phyloP scores from a whole-genome alignment of 306 rosid genomes.

The Inga oerstediana region DNA sequence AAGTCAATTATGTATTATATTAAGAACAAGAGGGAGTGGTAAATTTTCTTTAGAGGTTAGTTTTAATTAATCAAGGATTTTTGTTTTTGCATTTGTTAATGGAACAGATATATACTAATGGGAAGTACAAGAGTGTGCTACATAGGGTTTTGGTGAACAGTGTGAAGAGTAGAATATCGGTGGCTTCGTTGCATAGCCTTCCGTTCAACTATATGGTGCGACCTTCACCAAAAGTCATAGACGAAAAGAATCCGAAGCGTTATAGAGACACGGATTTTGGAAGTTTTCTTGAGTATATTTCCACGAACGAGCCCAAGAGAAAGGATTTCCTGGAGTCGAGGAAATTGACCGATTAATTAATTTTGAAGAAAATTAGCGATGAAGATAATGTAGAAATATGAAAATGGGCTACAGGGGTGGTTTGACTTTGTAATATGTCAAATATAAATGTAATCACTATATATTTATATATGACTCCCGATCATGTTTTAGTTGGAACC shows the following conservation, averaged over 20 bases:
- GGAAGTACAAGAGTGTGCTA: slow-evolving; percentile 82
- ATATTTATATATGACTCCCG: no score
- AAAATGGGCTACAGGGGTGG: neutral
- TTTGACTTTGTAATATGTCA: slow-evolving; percentile 1
- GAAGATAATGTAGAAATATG: neutral
- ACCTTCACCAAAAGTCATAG: slow-evolving; percentile 61
- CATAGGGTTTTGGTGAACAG: slow-evolving; percentile 85
- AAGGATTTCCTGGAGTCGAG: slow-evolving; percentile 81
- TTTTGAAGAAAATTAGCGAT: neutral
- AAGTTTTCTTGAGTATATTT: slow-evolving; percentile 57
- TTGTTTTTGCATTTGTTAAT: neutral
- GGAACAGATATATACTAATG: slow-evolving; percentile 80
- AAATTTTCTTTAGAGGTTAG: neutral
- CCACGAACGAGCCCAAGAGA: slow-evolving; percentile 58
- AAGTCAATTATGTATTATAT: no score
- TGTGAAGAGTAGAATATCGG: slow-evolving; percentile 55
- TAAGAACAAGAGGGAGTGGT: no score
- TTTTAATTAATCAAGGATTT: neutral
- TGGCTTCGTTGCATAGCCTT: slow-evolving; percentile 78
- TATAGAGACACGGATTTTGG: slow-evolving; percentile 77
- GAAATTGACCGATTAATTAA: slow-evolving; percentile 45
- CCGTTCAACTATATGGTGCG: slow-evolving; percentile 47
- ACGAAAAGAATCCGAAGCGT: slow-evolving; percentile 72
- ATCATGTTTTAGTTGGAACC: slow-evolving; percentile 11
- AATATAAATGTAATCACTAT: neutral